Percentiles rank a stretch among this genome's conserved stretches.
These are phyloP conservation scores for Pseudonectria buxi DNA, from an alignment of 2,329 filamentous ascomycete genomes.

Conservation along the genomic window DNA sequence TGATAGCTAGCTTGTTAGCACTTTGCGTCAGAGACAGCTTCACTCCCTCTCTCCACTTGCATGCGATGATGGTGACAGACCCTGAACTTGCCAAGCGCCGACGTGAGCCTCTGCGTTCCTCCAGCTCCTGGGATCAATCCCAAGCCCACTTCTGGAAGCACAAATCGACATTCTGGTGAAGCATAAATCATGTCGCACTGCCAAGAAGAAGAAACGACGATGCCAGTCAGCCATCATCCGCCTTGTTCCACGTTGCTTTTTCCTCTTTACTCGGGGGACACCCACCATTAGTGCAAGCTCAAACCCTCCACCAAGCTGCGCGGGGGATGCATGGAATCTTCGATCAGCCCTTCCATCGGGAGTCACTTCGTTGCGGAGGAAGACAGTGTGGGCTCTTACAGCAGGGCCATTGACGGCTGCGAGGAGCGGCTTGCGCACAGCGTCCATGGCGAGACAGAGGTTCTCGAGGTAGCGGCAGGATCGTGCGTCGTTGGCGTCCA, in stretches of 20 bases:
- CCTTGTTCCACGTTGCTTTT: slow-evolving; percentile 1
- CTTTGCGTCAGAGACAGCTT: slow-evolving; percentile 1
- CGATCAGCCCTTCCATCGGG: too few relatives aligned
- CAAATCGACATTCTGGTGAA: slow-evolving; percentile 26
- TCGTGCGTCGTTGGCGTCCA: slow-evolving; percentile 27
- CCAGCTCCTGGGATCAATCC: slow-evolving; percentile 33
- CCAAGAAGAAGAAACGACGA: neutral
- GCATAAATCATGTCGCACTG: slow-evolving; percentile 31
- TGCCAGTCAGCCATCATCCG: neutral
- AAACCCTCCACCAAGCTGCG: slow-evolving; percentile 39
- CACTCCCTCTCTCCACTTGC: neutral
- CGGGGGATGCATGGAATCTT: too few relatives aligned
- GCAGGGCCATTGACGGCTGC: slow-evolving; percentile 35
- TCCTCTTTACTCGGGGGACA: neutral
- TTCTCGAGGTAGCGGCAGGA: slow-evolving; percentile 33
- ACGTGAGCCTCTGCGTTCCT: slow-evolving; percentile 30
- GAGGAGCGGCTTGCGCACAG: slow-evolving; percentile 39
- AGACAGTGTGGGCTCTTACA: neutral
- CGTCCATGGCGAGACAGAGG: slow-evolving; percentile 29
- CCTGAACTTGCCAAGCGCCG: slow-evolving; percentile 29
- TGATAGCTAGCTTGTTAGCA: slow-evolving; percentile 19
- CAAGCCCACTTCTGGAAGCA: slow-evolving; percentile 30
- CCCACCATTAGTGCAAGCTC: slow-evolving; percentile 37
- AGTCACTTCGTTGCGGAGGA: too few relatives aligned
- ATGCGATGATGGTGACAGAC: slow-evolving; percentile 15